phyloP scores from a whole-genome alignment of 1,139 yeast species.

The Yamadazyma blattariae region DNA sequence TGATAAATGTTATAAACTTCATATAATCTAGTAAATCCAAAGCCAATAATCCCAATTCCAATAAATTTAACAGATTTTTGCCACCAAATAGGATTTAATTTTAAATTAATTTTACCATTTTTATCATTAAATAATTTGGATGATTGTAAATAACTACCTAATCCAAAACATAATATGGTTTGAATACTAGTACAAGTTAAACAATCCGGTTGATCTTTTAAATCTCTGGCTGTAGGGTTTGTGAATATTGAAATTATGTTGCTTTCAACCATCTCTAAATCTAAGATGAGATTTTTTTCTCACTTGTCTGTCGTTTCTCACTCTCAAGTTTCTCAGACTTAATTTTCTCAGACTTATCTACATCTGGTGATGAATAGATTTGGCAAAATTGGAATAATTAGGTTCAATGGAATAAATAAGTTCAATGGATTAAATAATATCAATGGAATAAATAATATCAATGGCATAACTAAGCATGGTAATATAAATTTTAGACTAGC shows the following conservation, averaged over 20 bases:
- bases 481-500: no score
- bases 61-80: conserved; percentile 31
- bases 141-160: conserved; percentile 35
- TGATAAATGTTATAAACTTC: conserved; percentile 4
- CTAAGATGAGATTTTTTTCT: no score
- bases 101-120: conserved; percentile 29
- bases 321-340: no score
- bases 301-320: no score
- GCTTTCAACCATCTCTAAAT: conserved; percentile 15
- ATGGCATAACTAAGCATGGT: no score
- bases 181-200: conserved; percentile 42
- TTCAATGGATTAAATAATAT: no score
- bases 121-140: conserved; percentile 30
- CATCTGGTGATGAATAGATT: no score
- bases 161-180: conserved; percentile 29
- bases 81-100: conserved; percentile 44
- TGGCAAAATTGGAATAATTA: no score
- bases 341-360: no score
- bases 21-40: conserved; percentile 34
- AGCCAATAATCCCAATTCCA: conserved; percentile 34
- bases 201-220: conserved; percentile 22
- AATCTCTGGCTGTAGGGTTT: neutral
- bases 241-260: conserved; percentile 31
- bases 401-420: no score
- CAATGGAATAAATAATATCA: no score